A percentile compares a stretch with the other conserved stretches of the same genome.
Evolutionary conservation across 1,284 basidiomycete species (phyloP).

Genomic region (Cutaneotrichosporon curvatum): DNA sequence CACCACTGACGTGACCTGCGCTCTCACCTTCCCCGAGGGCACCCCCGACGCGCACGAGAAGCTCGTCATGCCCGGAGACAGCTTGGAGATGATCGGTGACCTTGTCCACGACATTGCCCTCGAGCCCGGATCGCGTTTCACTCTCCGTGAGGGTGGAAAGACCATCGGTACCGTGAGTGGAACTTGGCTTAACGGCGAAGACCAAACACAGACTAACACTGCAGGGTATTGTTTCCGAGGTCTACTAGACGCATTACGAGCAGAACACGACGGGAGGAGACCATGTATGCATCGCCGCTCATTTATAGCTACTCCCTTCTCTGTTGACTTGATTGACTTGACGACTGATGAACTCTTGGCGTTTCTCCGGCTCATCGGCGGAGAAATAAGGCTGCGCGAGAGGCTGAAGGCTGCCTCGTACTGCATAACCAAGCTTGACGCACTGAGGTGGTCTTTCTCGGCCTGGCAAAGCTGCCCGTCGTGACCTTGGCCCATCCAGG

Average conservation of each 20-base stretch:
- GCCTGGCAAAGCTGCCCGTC: too few relatives aligned
- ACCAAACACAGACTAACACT: neutral
- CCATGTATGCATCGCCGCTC: neutral
- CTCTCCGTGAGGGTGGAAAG: slow-evolving; percentile 92
- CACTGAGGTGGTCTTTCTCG: too few relatives aligned
- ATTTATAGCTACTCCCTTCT: neutral
- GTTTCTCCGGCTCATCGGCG: too few relatives aligned
- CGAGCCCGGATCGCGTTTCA: slow-evolving; percentile 91
- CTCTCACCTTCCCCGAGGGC: slow-evolving; percentile 79
- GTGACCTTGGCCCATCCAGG: too few relatives aligned
- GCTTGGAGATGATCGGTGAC: slow-evolving; percentile 84
- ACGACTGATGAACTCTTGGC: too few relatives aligned
- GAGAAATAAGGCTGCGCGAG: too few relatives aligned
- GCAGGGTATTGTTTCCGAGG: slow-evolving; percentile 6
- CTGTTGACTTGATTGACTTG: too few relatives aligned
- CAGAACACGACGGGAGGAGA: too few relatives aligned
- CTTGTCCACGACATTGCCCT: slow-evolving; percentile 84
- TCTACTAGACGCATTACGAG: neutral
- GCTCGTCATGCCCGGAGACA: slow-evolving; percentile 97
- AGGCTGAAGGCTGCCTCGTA: too few relatives aligned
- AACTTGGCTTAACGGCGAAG: neutral
- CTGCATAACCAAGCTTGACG: too few relatives aligned
- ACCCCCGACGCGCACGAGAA: slow-evolving; percentile 60
- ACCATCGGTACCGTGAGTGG: slow-evolving; percentile 65
- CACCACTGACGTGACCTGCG: slow-evolving; percentile 87